phyloP scores from a whole-genome alignment of 805 yeast species.

The Wickerhamiella hasegawae region DNA sequence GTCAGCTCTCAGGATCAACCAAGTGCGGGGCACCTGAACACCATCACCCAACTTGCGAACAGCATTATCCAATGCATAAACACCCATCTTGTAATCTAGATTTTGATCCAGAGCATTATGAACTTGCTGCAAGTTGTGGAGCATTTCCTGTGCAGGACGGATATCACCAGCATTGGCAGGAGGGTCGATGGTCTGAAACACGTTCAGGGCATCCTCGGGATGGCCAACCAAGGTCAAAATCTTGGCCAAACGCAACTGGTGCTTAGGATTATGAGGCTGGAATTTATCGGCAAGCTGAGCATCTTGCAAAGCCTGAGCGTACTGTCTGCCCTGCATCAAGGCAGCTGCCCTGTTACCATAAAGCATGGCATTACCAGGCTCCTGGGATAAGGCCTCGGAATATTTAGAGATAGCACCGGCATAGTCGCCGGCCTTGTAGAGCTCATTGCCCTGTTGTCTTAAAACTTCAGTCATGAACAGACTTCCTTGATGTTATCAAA shows the following conservation, averaged over 20 bases:
- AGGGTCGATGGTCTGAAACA: conserved; percentile 13
- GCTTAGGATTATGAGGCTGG: conserved; percentile 21
- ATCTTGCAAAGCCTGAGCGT: conserved; percentile 22
- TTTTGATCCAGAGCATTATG: conserved; percentile 13
- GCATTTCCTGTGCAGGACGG: conserved; percentile 23
- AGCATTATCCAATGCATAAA: conserved; percentile 24
- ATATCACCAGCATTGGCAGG: conserved; percentile 14
- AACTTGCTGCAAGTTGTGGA: conserved; percentile 22
- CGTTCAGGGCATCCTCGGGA: conserved; percentile 21
- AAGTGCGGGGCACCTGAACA: conserved; percentile 20
- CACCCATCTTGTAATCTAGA: conserved; percentile 19
- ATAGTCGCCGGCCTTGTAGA: conserved; percentile 23
- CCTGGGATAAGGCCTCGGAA: conserved; percentile 23
- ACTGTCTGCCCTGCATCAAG: conserved; percentile 20
- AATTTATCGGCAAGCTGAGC: conserved; percentile 18
- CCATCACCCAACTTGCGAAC: conserved; percentile 22
- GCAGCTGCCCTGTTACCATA: conserved; percentile 28
- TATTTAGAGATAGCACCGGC: conserved; percentile 19
- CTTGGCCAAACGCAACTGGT: conserved; percentile 23
- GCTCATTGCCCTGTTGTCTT: conserved; percentile 24
- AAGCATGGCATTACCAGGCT: conserved; percentile 22
- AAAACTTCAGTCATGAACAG: conserved; percentile 16
- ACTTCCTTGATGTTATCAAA: no score
- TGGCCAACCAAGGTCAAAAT: conserved; percentile 21
- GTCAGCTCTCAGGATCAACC: conserved; percentile 22